A percentile compares a stretch with the other conserved stretches of the same genome.
Evolutionary conservation across 352 stramenopile genomes (phyloP).

Genomic region (Globisporangium nagaii): DNA sequence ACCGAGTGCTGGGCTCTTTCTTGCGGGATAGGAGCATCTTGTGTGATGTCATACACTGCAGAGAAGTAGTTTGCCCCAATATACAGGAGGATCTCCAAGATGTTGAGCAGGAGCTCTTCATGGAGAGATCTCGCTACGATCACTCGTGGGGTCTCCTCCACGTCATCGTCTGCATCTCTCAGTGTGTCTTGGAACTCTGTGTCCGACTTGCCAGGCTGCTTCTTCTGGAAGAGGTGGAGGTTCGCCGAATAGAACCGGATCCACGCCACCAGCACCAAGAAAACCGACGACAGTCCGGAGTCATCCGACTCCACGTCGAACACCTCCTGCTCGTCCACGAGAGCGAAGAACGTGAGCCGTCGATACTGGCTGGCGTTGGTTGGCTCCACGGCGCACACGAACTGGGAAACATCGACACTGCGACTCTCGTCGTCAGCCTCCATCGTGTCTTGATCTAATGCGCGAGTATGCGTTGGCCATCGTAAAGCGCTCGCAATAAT

Average conservation of each 20-base stretch:
- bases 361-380: constrained; percentile 1
- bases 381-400: not conserved
- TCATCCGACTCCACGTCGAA: not conserved
- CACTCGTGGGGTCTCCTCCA: not conserved
- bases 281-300: constrained; percentile 15
- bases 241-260: constrained; percentile 26
- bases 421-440: not conserved
- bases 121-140: not conserved
- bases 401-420: not conserved
- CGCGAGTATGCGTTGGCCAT: not conserved
- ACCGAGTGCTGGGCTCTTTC: constrained; percentile 4
- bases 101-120: constrained; percentile 3
- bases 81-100: constrained; percentile 14
- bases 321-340: constrained; percentile 6
- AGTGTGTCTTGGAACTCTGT: not conserved
- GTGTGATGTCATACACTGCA: constrained; percentile 5
- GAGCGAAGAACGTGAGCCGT: constrained; percentile 10
- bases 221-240: constrained; percentile 5
- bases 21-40: not conserved
- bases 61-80: constrained; percentile 11
- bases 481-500: not conserved
- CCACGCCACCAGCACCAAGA: constrained; percentile 21
- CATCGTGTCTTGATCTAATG: not conserved
- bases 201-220: not conserved
- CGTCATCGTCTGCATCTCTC: not conserved